Evolutionary conservation across 192 early-diverging fungal genomes (phyloP), one percentile per base, ranked within the genome.

Genomic region (Coemansia erecta): DNA sequence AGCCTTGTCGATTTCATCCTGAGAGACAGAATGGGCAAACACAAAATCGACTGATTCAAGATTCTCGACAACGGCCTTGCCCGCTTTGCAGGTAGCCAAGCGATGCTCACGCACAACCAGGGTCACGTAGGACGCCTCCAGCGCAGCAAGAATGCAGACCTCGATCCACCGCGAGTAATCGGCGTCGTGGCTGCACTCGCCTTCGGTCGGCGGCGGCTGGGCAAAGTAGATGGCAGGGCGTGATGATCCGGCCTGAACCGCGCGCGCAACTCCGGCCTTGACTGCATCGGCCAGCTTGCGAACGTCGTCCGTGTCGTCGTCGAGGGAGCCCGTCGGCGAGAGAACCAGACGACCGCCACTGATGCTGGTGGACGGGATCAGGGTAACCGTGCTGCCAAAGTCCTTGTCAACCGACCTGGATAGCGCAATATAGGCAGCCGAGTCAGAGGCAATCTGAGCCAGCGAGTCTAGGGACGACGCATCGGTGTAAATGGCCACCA

Each of bases 291-390:
- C 57, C 53, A 86, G 87, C 58, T 88, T 85, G 64, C 92, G 84
- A 43, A 89, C 89, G 73, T 94, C 92, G 65, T 94, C 92, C 22
- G 86, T 83, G 67, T 94, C 92, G 54, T 84, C 84, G 53, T 72
- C 59, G 6, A 91, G 63, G 12, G 85, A 82, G 23, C 88, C 90
- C 24, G 85, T 90, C n/a, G 92, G 90, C 7, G 85, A 84, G n/a
- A 91, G 61, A 14, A 94, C 75, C 22, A 91, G 62, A 23, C 89
- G 84, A 4, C 79, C 74, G 43, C 86, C 85, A 24, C 85, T 85
- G 13, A 83, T 87, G n/a, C 59, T 23, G 1, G 61, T 49, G 7
- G 54, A 37, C 0, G 68, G 72, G 18, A 74, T 58, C 14, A 80
- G 59, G 0, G 45, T 64, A 22, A 68, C 61, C 3, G 60, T 23